Conservation (phyloP, 345 rosid genomes). For the Arabis hirsuta region DNA sequence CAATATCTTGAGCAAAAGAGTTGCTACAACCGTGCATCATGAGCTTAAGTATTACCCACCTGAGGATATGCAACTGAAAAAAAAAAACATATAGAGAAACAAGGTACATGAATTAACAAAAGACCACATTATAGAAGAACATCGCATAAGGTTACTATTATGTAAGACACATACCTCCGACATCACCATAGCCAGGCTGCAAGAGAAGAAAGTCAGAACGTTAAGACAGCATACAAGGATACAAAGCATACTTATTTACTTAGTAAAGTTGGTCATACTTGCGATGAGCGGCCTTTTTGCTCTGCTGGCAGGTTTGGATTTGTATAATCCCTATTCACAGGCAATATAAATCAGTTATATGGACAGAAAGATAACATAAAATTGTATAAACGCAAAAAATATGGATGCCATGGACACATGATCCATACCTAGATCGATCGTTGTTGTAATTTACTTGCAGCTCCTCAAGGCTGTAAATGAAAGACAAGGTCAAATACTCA, state of each 20-base stretch:
- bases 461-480: slow-evolving; percentile 81
- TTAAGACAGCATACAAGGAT: slow-evolving; percentile 14
- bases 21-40: slow-evolving; percentile 29
- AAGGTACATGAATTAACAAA: slow-evolving; percentile 35
- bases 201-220: slow-evolving; percentile 31
- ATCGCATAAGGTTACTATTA: slow-evolving; percentile 44
- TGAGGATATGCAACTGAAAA: slow-evolving; percentile 88
- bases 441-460: slow-evolving; percentile 97
- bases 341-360: slow-evolving; percentile 1
- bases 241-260: slow-evolving; percentile 13
- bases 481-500: slow-evolving; percentile 28
- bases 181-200: slow-evolving; percentile 85
- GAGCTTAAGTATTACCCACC: slow-evolving; percentile 60
- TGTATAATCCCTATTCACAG: slow-evolving; percentile 77
- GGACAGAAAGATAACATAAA: slow-evolving; percentile 18
- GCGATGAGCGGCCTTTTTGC: slow-evolving; percentile 89
- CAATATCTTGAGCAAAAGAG: slow-evolving; percentile 39
- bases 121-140: slow-evolving; percentile 25
- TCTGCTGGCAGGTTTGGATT: slow-evolving; percentile 94
- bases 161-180: slow-evolving; percentile 63
- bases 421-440: slow-evolving; percentile 83
- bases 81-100: slow-evolving; percentile 28
- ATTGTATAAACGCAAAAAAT: not conserved
- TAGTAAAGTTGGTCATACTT: slow-evolving; percentile 52
- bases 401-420: not conserved